phyloP scores from a whole-genome alignment of 805 yeast species.

The Candida caryicola region DNA sequence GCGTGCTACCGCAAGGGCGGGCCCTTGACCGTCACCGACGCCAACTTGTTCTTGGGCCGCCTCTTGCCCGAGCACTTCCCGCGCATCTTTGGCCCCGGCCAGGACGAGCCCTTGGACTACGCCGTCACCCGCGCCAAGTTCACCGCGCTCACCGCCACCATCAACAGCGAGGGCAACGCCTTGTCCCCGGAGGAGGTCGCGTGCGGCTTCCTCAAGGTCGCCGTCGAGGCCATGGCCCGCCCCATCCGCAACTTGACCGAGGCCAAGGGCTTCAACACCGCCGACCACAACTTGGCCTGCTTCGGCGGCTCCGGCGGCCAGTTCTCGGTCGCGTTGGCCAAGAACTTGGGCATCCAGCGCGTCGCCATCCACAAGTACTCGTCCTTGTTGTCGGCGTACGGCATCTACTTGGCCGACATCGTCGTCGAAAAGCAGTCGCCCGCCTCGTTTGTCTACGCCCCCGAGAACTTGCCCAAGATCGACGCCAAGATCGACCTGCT shows the following conservation, averaged over 20 bases:
- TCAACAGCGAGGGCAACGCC: slow-evolving; percentile 47
- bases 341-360: slow-evolving; percentile 61
- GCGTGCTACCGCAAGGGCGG: slow-evolving; percentile 42
- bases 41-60: slow-evolving; percentile 34
- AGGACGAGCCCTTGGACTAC: slow-evolving; percentile 30
- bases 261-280: slow-evolving; percentile 69
- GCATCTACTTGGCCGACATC: slow-evolving; percentile 70
- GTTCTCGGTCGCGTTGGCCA: slow-evolving; percentile 77
- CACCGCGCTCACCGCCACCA: slow-evolving; percentile 48
- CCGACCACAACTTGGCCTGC: slow-evolving; percentile 70
- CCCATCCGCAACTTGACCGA: slow-evolving; percentile 84
- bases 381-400: slow-evolving; percentile 82
- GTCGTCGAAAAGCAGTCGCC: slow-evolving; percentile 40
- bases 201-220: slow-evolving; percentile 75
- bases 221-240: slow-evolving; percentile 87
- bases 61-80: slow-evolving; percentile 37
- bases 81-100: slow-evolving; percentile 37
- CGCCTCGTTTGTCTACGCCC: slow-evolving; percentile 22
- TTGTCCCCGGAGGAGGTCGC: slow-evolving; percentile 70
- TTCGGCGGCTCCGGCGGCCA: slow-evolving; percentile 97
- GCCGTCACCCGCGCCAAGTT: slow-evolving; percentile 48
- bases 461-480: slow-evolving; percentile 34
- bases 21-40: slow-evolving; percentile 40
- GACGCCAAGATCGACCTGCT: slow-evolving; percentile 47
- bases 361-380: slow-evolving; percentile 79